phyloP scores from a whole-genome alignment of 768 basidiomycete species.

The Gloeophyllum trabeum region DNA sequence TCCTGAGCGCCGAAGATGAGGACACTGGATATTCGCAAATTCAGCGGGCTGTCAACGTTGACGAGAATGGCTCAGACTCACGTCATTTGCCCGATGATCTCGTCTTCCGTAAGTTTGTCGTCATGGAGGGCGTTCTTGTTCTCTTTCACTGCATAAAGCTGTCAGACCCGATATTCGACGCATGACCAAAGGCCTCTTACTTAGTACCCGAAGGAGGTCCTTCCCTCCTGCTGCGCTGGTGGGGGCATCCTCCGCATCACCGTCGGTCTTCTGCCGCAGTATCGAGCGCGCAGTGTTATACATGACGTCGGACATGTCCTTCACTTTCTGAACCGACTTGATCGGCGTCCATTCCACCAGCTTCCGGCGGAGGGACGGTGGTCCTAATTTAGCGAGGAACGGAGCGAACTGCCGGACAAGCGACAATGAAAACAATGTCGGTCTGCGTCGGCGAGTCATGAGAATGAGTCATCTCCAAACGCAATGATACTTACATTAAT shows the following conservation, averaged over 20 bases:
- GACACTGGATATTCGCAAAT: neutral
- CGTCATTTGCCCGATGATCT: conserved; percentile 3
- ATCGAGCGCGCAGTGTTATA: neutral
- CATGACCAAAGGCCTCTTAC: too few species aligned
- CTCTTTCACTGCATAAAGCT: neutral
- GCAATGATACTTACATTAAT: conserved; percentile 23
- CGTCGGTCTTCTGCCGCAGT: neutral
- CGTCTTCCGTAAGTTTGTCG: conserved; percentile 1
- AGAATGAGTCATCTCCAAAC: neutral
- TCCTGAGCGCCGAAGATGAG: conserved; percentile 8
- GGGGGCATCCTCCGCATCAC: neutral
- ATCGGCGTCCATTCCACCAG: neutral
- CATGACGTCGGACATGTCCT: conserved; percentile 3
- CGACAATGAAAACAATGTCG: neutral
- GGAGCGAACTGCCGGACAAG: conserved; percentile 9
- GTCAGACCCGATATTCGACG: too few species aligned
- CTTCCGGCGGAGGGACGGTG: conserved; percentile 1
- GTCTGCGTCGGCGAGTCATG: neutral
- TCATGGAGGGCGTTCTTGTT: neutral
- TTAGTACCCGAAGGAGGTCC: neutral
- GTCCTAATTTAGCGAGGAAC: conserved; percentile 10
- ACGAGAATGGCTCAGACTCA: neutral
- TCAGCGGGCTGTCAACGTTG: neutral
- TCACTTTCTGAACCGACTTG: neutral
- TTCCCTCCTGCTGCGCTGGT: neutral